Evolutionary conservation across 2,329 filamentous ascomycete genomes (phyloP).

Genomic region (Podosphaera fusca): DNA sequence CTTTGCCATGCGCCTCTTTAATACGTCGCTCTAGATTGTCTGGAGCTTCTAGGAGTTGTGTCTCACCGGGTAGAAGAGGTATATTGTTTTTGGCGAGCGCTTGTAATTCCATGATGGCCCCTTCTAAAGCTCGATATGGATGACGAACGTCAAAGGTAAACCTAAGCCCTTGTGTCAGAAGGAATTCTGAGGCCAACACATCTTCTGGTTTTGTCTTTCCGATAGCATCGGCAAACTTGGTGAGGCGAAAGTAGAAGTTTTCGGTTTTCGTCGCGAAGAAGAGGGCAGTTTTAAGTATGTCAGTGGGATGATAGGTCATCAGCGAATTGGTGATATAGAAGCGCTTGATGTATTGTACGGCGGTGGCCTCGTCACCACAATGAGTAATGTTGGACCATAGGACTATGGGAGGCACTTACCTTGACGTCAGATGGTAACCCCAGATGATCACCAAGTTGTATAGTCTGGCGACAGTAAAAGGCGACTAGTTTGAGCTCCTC

Average conservation of each 20-base stretch:
- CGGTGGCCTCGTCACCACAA: constrained; percentile 15
- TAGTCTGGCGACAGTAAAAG: constrained; percentile 45
- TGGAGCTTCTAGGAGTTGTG: constrained; percentile 2
- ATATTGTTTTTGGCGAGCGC: constrained; percentile 30
- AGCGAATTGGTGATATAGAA: constrained; percentile 92
- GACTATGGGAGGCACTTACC: constrained; percentile 16
- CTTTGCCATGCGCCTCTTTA: constrained; percentile 43
- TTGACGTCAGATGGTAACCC: constrained; percentile 36
- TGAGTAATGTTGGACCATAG: not conserved
- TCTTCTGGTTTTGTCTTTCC: constrained; percentile 52
- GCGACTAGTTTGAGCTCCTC: constrained; percentile 68
- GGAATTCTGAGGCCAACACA: constrained; percentile 75
- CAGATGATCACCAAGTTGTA: constrained; percentile 35
- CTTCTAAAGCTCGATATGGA: constrained; percentile 71
- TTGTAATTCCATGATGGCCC: constrained; percentile 60
- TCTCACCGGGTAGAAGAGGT: constrained; percentile 7
- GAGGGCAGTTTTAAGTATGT: constrained; percentile 71
- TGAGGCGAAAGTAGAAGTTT: constrained; percentile 39
- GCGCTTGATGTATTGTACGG: constrained; percentile 47
- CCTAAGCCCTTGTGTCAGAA: constrained; percentile 73
- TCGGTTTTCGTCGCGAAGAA: constrained; percentile 92
- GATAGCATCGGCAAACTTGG: constrained; percentile 45
- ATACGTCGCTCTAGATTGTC: constrained; percentile 20
- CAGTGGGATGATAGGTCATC: constrained; percentile 86
- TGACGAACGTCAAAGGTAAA: constrained; percentile 89